Percentiles rank a stretch among this genome's conserved stretches.
Evolutionary conservation across 768 basidiomycete genomes (phyloP).

Genomic region (Clathrus columnatus): DNA sequence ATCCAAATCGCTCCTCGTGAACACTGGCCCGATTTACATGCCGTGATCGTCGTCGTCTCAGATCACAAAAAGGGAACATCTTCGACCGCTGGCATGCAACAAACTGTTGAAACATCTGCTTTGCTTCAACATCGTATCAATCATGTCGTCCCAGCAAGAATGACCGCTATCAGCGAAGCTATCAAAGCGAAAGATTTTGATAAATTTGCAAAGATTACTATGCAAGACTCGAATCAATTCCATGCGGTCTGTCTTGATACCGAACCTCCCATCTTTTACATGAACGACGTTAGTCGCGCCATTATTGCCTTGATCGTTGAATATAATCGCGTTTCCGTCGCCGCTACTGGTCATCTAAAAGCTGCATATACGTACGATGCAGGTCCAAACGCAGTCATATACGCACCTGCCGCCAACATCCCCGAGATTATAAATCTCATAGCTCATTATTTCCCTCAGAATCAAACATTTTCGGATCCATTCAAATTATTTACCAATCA

Average conservation of each 20-base stretch:
- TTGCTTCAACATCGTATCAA: constrained; percentile 86
- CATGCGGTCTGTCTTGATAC: constrained; percentile 97
- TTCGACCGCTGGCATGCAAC: constrained; percentile 95
- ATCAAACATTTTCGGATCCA: constrained; percentile 66
- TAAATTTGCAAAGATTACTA: constrained; percentile 82
- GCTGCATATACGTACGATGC: constrained; percentile 99
- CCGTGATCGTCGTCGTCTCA: constrained; percentile 93
- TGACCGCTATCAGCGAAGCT: constrained; percentile 73
- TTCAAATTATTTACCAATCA: constrained; percentile 49
- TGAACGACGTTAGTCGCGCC: constrained; percentile 95
- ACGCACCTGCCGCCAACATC: constrained; percentile 70
- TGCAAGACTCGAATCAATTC: constrained; percentile 98
- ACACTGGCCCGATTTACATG: constrained; percentile 95
- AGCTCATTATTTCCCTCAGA: constrained; percentile 79
- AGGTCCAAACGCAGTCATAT: constrained; percentile 97
- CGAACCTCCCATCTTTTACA: constrained; percentile 96
- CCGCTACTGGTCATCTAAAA: constrained; percentile 47
- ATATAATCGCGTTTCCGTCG: constrained; percentile 75
- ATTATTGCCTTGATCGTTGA: constrained; percentile 89
- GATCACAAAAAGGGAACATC: constrained; percentile 96
- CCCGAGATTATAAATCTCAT: constrained; percentile 70
- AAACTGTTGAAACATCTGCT: constrained; percentile 85
- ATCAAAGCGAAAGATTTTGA: constrained; percentile 79
- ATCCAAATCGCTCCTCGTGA: constrained; percentile 73
- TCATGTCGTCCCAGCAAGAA: constrained; percentile 78